These are phyloP conservation scores for Dipodascopsis uninucleata DNA, from an alignment of 805 yeast genomes.

Conservation along the genomic window DNA sequence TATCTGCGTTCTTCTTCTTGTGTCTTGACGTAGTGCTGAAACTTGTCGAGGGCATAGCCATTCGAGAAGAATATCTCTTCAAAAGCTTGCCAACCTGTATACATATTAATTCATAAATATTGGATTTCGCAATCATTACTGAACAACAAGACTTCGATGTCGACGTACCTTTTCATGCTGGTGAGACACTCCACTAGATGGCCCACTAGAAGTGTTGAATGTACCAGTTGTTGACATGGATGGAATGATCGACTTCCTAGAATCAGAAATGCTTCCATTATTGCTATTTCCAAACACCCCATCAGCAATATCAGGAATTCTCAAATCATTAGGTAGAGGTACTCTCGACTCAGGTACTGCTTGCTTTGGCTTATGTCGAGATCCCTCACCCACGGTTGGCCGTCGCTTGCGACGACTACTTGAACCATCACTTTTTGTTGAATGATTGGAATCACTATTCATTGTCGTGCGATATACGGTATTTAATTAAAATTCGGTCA, in stretches of 20 bases:
- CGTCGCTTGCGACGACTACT: slow-evolving; percentile 16
- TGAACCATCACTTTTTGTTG: too few species aligned
- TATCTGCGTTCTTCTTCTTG: slow-evolving; percentile 5
- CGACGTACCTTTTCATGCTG: slow-evolving; percentile 16
- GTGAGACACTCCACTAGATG: background rate
- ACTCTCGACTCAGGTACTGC: too few species aligned
- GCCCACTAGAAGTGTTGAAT: too few species aligned
- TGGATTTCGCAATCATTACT: background rate
- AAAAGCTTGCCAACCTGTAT: slow-evolving; percentile 22
- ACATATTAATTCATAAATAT: background rate
- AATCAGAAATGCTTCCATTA: too few species aligned
- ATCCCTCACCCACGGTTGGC: slow-evolving; percentile 4
- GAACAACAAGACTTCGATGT: background rate
- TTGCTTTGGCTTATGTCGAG: too few species aligned
- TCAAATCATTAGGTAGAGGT: too few species aligned
- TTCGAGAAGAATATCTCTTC: slow-evolving; percentile 22
- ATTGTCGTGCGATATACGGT: too few species aligned
- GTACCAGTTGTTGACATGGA: slow-evolving; percentile 19
- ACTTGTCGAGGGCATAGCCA: too few species aligned
- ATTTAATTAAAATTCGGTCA: too few species aligned
- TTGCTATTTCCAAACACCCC: too few species aligned
- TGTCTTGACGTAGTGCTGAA: background rate
- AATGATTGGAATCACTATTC: too few species aligned
- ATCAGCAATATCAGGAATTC: too few species aligned
- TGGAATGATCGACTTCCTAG: slow-evolving; percentile 26